Evolutionary conservation across 2,329 filamentous ascomycete species (phyloP), one percentile per base, ranked within the genome.

Genomic region (Lachnellula cervina): DNA sequence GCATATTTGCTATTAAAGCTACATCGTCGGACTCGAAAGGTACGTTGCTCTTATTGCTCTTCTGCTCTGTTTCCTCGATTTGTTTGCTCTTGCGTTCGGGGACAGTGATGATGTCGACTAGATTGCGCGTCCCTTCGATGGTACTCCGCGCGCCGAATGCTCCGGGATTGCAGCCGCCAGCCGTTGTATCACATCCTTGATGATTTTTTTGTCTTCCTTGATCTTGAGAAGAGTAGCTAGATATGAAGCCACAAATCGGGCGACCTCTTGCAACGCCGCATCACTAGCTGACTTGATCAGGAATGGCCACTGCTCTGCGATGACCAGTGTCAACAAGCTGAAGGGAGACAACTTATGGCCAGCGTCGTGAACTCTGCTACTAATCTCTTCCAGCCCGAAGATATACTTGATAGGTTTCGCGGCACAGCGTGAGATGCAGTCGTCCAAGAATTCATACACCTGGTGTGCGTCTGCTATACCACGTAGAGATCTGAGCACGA

Each of bases 371-470:
- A 74, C 63, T 44, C 76, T 70, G 52, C 73, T 69, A 57, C 72
- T 62, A 2, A 80, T 62, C 42, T 82, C 78, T 52, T 84, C 78
- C 25, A 89, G 71, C 66, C 84, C 76, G 58, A 94, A 88, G 28
- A 94, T 83, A 66, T 96, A 93, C 68, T 90, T 95, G 66, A 95
- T 86, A 0, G 90, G 88, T 23, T 87, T 86, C 55, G 80, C 84
- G 16, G 86, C 85, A 62, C 89, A 89, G 23, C 92, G 83, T 32
- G 83, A 83, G 51, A 89, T 77, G 70, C 90, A 95, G 59, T 95
- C 91, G 66, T 97, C 92, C 25, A 97, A 70, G 66, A 94, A 95
- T 0, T 76, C 70, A 73, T 88, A 88, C 0, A 91, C 68, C 0
- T 68, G 62, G 14, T 74, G 71, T 62, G 78, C 70, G 13, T 70